Percentiles rank a stretch among this genome's conserved stretches.
phyloP scores from a whole-genome alignment of 2,329 filamentous ascomycete genomes.

The Aspergillus clavatus region DNA sequence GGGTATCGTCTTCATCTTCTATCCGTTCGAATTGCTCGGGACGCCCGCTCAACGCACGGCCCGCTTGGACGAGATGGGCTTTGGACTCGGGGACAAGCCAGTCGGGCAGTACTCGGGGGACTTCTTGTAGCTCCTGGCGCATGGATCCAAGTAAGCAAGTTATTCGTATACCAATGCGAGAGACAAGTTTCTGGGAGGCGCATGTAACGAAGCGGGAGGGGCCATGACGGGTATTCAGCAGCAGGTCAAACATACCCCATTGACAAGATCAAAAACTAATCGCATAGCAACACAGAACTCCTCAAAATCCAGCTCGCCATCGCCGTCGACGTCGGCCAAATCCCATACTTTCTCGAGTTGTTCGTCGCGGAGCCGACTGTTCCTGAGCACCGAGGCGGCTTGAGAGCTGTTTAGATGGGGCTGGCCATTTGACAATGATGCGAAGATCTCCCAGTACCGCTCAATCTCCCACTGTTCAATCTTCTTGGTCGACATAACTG shows the following conservation, averaged over 20 bases:
- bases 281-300: slow-evolving; percentile 99
- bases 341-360: slow-evolving; percentile 99
- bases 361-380: slow-evolving; percentile 66
- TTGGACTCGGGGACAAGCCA: slow-evolving; percentile 97
- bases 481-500: slow-evolving; percentile 41
- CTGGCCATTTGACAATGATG: slow-evolving; percentile 60
- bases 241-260: slow-evolving; percentile 68
- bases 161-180: background rate
- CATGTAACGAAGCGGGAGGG: background rate
- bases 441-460: slow-evolving; percentile 76
- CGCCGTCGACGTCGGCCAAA: slow-evolving; percentile 91
- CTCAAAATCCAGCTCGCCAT: slow-evolving; percentile 97
- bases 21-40: slow-evolving; percentile 80
- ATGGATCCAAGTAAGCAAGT: background rate
- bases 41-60: slow-evolving; percentile 69
- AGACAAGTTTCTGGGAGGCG: background rate
- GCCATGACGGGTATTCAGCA: background rate
- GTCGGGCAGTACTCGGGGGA: slow-evolving; percentile 80
- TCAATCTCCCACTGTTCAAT: slow-evolving; percentile 72
- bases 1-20: slow-evolving; percentile 71
- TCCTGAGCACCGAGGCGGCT: slow-evolving; percentile 67
- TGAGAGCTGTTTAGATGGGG: slow-evolving; percentile 64
- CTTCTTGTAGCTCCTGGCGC: slow-evolving; percentile 74
- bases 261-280: slow-evolving; percentile 93
- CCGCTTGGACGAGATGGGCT: slow-evolving; percentile 81